Evolutionary conservation across 306 rosid genomes (phyloP).

Genomic region (Carpinus viminea): DNA sequence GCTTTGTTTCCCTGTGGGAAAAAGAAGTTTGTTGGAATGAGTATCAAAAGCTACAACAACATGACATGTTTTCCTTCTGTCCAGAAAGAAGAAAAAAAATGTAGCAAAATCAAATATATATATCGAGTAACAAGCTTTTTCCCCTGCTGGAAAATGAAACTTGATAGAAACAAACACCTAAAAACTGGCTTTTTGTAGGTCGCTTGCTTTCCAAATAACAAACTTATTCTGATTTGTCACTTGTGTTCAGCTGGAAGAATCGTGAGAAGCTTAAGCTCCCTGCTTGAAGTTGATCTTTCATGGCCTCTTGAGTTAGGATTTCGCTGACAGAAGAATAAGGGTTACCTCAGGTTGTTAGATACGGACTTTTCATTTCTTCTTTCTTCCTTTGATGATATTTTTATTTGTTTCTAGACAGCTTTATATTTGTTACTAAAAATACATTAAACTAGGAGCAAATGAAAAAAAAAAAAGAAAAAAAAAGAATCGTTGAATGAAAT

Average conservation of each 20-base stretch:
- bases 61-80: background rate
- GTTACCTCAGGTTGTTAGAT: background rate
- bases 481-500: background rate
- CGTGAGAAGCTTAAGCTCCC: conserved; percentile 40
- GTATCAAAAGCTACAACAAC: background rate
- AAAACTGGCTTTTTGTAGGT: too few species aligned
- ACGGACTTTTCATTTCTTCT: background rate
- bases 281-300: conserved; percentile 19
- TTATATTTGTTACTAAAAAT: background rate
- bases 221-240: background rate
- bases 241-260: conserved; percentile 42
- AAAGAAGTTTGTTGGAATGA: background rate
- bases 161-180: background rate
- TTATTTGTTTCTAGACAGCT: background rate
- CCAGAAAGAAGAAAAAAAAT: background rate
- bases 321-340: background rate
- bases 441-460: background rate
- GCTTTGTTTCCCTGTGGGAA: background rate
- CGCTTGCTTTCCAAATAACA: background rate
- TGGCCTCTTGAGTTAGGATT: background rate
- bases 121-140: too few species aligned
- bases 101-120: too few species aligned
- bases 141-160: background rate
- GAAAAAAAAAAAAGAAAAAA: too few species aligned
- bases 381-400: background rate